A percentile compares a stretch with the other conserved stretches of the same genome.
phyloP scores from a whole-genome alignment of 805 yeast genomes.

The Pichia pseudocactophila region DNA sequence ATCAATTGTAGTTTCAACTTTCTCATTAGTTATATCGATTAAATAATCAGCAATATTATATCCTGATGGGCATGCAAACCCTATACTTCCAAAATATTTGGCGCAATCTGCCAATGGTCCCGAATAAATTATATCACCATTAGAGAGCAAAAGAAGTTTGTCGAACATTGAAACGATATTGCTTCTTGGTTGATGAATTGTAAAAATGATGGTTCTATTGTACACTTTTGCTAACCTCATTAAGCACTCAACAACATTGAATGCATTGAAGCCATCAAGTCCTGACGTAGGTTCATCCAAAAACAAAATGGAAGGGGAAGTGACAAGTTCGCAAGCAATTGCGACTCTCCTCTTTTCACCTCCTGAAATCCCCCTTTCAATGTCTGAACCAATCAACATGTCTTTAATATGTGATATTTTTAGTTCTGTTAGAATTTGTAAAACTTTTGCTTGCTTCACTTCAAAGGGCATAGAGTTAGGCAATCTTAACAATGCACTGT shows the following conservation, averaged over 20 bases:
- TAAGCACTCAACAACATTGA: constrained; percentile 78
- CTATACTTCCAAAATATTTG: constrained; percentile 65
- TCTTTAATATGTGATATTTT: constrained; percentile 79
- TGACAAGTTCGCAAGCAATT: constrained; percentile 87
- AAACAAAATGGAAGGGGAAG: constrained; percentile 75
- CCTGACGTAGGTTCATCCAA: constrained; percentile 96
- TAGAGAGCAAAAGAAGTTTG: constrained; percentile 67
- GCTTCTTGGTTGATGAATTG: constrained; percentile 96
- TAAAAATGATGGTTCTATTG: constrained; percentile 81
- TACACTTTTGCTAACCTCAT: constrained; percentile 72
- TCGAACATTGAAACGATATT: constrained; percentile 91
- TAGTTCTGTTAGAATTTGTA: constrained; percentile 77
- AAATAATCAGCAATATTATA: constrained; percentile 91
- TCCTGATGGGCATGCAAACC: constrained; percentile 78
- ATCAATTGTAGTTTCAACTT: constrained; percentile 5
- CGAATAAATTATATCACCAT: constrained; percentile 79
- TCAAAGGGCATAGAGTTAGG: constrained; percentile 71
- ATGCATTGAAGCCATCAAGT: constrained; percentile 87
- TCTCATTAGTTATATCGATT: constrained; percentile 80
- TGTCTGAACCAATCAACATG: constrained; percentile 79
- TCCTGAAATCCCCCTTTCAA: constrained; percentile 86
- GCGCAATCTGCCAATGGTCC: constrained; percentile 73
- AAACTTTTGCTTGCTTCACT: constrained; percentile 69
- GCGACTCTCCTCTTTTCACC: constrained; percentile 91
- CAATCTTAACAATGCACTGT: constrained; percentile 80